Evolutionary conservation across 345 rosid species (phyloP).

Genomic region (Citrus reticulata): DNA sequence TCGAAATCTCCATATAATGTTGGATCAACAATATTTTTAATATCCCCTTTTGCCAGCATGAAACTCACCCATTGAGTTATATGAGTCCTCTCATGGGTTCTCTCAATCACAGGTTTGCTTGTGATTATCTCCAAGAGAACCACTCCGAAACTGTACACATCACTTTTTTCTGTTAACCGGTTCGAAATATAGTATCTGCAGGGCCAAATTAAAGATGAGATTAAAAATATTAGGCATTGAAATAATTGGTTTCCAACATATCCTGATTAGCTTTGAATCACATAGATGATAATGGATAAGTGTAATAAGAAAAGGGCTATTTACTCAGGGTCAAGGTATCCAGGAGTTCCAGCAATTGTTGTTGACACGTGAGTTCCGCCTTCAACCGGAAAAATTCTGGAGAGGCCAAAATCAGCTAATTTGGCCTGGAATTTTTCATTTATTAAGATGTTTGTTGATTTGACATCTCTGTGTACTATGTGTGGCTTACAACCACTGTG

Average conservation of each 20-base stretch:
- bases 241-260: no score
- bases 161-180: slow-evolving; percentile 31
- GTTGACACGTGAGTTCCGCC: slow-evolving; percentile 36
- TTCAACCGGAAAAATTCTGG: slow-evolving; percentile 27
- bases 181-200: slow-evolving; percentile 28
- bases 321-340: slow-evolving; percentile 37
- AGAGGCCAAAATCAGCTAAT: slow-evolving; percentile 34
- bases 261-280: not conserved
- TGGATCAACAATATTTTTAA: not conserved
- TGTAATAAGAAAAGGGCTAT: not conserved
- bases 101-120: slow-evolving; percentile 23
- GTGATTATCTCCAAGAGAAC: slow-evolving; percentile 38
- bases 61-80: slow-evolving; percentile 9
- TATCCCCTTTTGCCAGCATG: not conserved
- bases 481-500: slow-evolving; percentile 33
- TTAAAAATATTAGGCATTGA: no score
- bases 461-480: slow-evolving; percentile 34
- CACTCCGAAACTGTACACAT: slow-evolving; percentile 43
- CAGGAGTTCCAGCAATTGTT: slow-evolving; percentile 42
- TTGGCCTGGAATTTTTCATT: slow-evolving; percentile 19
- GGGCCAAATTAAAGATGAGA: not conserved
- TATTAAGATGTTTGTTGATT: slow-evolving; percentile 28
- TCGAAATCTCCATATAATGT: no score
- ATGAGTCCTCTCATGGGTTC: slow-evolving; percentile 5
- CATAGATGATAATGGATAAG: not conserved